These are phyloP conservation scores for Xerocomellus chrysenteron DNA, from an alignment of 768 basidiomycete genomes.

Conservation along the genomic window DNA sequence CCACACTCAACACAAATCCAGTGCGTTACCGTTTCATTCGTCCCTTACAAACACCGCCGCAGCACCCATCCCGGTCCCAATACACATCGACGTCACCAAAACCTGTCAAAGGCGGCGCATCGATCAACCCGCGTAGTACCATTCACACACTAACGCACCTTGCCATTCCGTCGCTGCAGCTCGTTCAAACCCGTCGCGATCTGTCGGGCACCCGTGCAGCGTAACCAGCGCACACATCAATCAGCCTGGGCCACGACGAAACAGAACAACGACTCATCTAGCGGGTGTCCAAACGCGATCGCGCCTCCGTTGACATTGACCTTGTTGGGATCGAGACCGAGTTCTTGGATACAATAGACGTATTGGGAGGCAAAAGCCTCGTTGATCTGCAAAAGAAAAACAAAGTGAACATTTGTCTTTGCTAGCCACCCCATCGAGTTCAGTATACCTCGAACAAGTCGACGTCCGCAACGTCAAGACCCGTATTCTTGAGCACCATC, in stretches of 20 bases:
- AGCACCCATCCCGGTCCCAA: conserved; percentile 91
- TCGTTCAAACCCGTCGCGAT: conserved; percentile 81
- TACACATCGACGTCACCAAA: conserved; percentile 87
- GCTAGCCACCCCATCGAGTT: not conserved
- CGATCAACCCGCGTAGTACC: not conserved
- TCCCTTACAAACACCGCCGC: conserved; percentile 72
- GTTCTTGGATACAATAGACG: conserved; percentile 66
- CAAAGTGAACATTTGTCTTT: not conserved
- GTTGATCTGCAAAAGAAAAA: conserved; percentile 59
- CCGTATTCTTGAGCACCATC: conserved; percentile 63
- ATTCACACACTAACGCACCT: conserved; percentile 40
- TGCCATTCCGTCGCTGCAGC: conserved; percentile 64
- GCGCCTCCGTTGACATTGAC: conserved; percentile 91
- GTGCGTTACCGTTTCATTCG: not conserved
- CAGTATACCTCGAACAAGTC: conserved; percentile 71
- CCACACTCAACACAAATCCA: not conserved
- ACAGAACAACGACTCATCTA: conserved; percentile 55
- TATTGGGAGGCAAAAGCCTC: conserved; percentile 89
- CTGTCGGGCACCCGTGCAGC: conserved; percentile 83
- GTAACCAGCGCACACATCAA: conserved; percentile 35
- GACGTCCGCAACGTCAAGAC: conserved; percentile 65
- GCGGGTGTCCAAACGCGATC: conserved; percentile 80
- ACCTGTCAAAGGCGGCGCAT: conserved; percentile 43
- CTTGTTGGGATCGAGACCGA: conserved; percentile 61
- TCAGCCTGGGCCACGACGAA: conserved; percentile 6